Evolutionary conservation across 257 asterid genomes (phyloP), one percentile per base, ranked within the genome.

Genomic region (Solanum chilense): DNA sequence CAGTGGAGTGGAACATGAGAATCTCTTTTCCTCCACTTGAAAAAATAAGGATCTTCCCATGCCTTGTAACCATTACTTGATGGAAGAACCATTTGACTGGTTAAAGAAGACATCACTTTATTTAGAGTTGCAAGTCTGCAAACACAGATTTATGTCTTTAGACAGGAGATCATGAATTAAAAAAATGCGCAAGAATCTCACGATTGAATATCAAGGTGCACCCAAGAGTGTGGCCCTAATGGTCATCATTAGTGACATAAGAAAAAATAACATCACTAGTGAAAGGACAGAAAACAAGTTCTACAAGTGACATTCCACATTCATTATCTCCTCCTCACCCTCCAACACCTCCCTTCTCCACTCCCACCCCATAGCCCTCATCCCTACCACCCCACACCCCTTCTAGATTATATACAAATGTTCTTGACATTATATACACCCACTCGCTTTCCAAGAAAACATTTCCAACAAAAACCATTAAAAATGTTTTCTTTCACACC

Each of bases 11-110:
- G 98, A 88, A 97, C 98, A 90, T 97, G 99, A 87, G 97, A 94
- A 83, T 96, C 98, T 87, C 97, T 89, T 90, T 97, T 97, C 90
- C 96, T 94, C 99, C 99, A 96, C 91, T 94, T 97, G 92, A 95
- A 89, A 90, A 97, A 93, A 35, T 97, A 89, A 21, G 99, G 98
- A 91, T 97, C 99, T 88, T 95, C 99, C 99, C 99, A 97, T 85
- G 90, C 92, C 92, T 96, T 95, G 76, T 92, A 85, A 77, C 92
- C 94, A 88, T 71, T 94, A 85, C 87, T 93, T 33, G 96, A 92
- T 88, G 96, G 91, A 47, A 92, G 87, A 89, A 91, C 89, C 88
- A 97, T 89, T 88, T 92, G 98, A 88, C 93, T 93, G 86, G 92
- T 87, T 87, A 91, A 85, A 77, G 98, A 95, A 84, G 92, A 92